Evolutionary conservation across 306 rosid genomes (phyloP), one percentile per base, ranked within the genome.

Genomic region (Vigna reflexopilosa): DNA sequence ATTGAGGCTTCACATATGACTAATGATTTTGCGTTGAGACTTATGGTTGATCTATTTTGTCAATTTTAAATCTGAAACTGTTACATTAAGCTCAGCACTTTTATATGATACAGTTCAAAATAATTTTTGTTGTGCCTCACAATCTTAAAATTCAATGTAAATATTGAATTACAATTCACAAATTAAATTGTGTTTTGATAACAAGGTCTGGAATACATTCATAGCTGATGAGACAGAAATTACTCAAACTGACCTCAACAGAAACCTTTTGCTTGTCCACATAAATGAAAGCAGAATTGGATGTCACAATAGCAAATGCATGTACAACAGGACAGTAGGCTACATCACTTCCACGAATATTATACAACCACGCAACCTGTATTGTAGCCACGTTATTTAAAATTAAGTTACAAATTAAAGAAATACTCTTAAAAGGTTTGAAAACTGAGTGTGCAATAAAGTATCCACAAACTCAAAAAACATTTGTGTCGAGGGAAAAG

Each of bases 311-410:
- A 65, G 97, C 94, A 83, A 85, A 96, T 78, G 99, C 94, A 80
- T 96, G 96, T 83, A 89, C 94, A 77, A 96, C 98, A 4, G 99
- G 99, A 76, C 85, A 83, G 85, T 96, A 96, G 51, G 97, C 86
- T 76, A 96, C 97, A 84, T 96, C 99, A 72, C 83, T 91, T 82
- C 99, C 98, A 48, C 99, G 99, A 57, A 96, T 80, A 72, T 96
- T 93, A 83, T 96, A 96, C 85, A 89, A 64, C 99, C 99, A 96
- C 55, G 96, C 97, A 81, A 96, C 99, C 99, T 96, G 92, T 73
- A 85, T 67, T 77, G 67, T 34, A 76, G 65, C 48, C 71, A 82
- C 28, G 7, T 44, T 20, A 75, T 57, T 57, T 13, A 11, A 65
- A 38, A 70, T 62, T 70, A 63, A 63, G 54, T 19, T 49, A 50